Base-by-base conservation (phyloP, 371 early-diverging fungal species). In the Apophysomyces trapeziformis region DNA sequence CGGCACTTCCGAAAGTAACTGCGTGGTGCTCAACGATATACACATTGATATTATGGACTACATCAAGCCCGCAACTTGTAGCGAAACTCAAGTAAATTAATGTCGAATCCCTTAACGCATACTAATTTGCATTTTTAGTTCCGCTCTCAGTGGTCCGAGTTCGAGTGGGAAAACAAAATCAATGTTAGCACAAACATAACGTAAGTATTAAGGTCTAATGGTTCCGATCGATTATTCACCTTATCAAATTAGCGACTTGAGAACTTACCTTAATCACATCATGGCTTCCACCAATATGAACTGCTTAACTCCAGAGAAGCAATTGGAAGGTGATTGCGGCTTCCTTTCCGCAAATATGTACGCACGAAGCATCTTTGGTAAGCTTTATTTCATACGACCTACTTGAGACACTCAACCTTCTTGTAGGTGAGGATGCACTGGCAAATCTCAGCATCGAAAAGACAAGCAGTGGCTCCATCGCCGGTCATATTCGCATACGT, bases 131-230 rank as follows among this genome's bases (percentile, higher is more conserved):
- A 43, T 50, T 38, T 1, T 13, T 66, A 94, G 87, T 99, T 99
- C 93, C 89, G 96, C 59, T 78, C 88, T 68, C 96, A 96, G 96
- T 99, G 99, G 99, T 92, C 92, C 60, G 97, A 97, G 79, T 98
- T 98, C 80, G 99, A 99, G 80, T 99, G 99, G 99, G 99, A 99
- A 77, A 99, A 99, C 87, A 97, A 97, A 88, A 95, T 99, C 70
- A 94, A 93, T 66, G 96, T 97, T 59, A 92, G 92, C 72, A 96
- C 97, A 13, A 93, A 90, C 60, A 89, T 93, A 65, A 89, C 89
- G 89, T 90, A 79, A 80, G 88, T 80, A 18, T 60, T n/a, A 12
- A 5, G 14, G 7, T 32, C 56, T 37, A 3, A 26, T 26, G 3
- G 26, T 14, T 12, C n/a, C 67, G 18, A 38, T 43, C 46, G 50